Evolutionary conservation across 176 grass and related monocot species (phyloP).

Genomic region (Hordeum marinum): DNA sequence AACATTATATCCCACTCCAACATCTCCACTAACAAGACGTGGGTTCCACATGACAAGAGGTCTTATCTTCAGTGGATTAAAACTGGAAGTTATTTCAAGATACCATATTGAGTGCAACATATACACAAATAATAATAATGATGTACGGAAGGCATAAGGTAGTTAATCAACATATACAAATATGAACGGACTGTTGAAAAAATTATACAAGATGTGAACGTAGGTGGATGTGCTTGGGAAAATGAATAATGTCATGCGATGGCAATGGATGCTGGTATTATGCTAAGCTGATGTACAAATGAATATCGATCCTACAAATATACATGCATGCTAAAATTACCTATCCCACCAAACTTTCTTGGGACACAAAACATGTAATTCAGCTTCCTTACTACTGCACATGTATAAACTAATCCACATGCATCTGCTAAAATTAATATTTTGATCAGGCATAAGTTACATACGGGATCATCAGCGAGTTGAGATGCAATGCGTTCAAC

Average conservation of each 20-base stretch:
- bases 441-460: slow-evolving; percentile 17
- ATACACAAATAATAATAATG: neutral
- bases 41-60: slow-evolving; percentile 99
- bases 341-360: slow-evolving; percentile 2
- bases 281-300: neutral
- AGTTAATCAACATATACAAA: neutral
- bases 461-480: slow-evolving; percentile 84
- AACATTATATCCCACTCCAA: slow-evolving; percentile 96
- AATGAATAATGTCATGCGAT: neutral
- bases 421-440: neutral
- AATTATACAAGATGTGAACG: neutral
- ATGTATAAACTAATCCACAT: neutral
- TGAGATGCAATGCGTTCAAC: slow-evolving; percentile 69
- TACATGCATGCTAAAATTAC: neutral
- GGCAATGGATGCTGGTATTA: neutral
- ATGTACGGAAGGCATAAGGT: neutral
- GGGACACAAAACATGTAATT: neutral
- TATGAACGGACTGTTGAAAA: neutral
- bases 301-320: neutral
- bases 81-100: slow-evolving; percentile 30
- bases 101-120: neutral
- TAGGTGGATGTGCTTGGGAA: neutral
- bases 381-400: neutral
- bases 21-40: slow-evolving; percentile 86
- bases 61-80: slow-evolving; percentile 69